These are phyloP conservation scores for Tolypocladium guangdongense DNA, from an alignment of 2,329 filamentous ascomycete species.

Conservation along the genomic window DNA sequence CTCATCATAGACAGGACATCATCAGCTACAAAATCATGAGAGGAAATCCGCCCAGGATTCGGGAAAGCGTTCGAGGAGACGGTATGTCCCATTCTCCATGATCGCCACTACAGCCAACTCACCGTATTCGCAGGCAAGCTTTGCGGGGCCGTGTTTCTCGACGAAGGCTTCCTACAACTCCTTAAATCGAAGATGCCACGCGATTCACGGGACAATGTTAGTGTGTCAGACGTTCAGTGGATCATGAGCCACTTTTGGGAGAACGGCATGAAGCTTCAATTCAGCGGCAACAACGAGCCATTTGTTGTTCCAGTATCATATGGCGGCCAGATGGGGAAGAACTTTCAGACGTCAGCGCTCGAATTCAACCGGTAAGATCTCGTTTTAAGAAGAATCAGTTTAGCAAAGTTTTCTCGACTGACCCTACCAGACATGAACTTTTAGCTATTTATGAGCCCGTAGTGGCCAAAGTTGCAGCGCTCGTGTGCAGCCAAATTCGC, in stretches of 20 bases:
- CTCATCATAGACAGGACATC: slow-evolving; percentile 21
- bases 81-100: slow-evolving; percentile 12
- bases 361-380: slow-evolving; percentile 2
- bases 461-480: neutral
- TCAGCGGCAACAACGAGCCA: slow-evolving; percentile 5
- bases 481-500: neutral
- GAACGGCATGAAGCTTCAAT: slow-evolving; percentile 16
- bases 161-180: slow-evolving; percentile 21
- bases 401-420: neutral
- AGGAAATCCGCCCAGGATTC: slow-evolving; percentile 14
- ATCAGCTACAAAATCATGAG: slow-evolving; percentile 24
- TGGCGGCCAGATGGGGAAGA: neutral
- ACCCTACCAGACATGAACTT: slow-evolving; percentile 11
- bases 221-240: neutral
- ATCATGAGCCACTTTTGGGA: slow-evolving; percentile 18
- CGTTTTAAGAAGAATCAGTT: neutral
- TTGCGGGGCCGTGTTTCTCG: slow-evolving; percentile 29
- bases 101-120: neutral
- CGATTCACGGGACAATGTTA: neutral
- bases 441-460: slow-evolving; percentile 1
- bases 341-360: neutral
- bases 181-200: slow-evolving; percentile 13
- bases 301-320: slow-evolving; percentile 12
- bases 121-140: slow-evolving; percentile 17
- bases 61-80: slow-evolving; percentile 26